Evolutionary conservation across 164 flowering plant species (phyloP), one percentile per base, ranked within the genome.

Genomic region (Piper betle): DNA sequence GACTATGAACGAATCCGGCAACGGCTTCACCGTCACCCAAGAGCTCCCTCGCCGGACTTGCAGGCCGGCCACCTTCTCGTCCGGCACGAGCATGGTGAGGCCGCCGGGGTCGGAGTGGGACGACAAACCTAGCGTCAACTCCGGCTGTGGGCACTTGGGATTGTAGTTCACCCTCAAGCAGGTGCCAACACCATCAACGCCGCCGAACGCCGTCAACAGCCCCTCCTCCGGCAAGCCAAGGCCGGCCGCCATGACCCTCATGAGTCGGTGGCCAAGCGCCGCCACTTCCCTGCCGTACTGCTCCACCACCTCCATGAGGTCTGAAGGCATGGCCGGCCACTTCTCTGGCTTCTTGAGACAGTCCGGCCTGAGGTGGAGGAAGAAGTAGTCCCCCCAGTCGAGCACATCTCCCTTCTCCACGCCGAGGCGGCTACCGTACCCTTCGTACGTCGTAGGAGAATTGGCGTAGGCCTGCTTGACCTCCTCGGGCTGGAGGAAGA

Each of bases 51-150:
- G 56, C 0, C 83, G 84, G 46, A 88, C 93, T 63, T 86, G 88
- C 59, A 88, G 91, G 20, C 93, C 96, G 15, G 76, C 52, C 4
- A 86, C 91, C 10, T 72, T 64, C 0, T 76, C 75, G 37, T 88
- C 91, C 3, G 93, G 81, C 6, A 81, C 75, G 52, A 88, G 81
- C 55, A 88, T 59, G 67, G 96, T 84, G 71, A 88, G 62, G 60
- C 87, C 87, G n/a, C 96, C 93, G 2, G 96, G 96, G 55, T 88
- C 96, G 7, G 96, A 86, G 72, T 88, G 96, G 0, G 91, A 37
- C 5, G 93, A 88, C 53, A 88, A 81, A 6, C 93, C 96, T 0
- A 88, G 77, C 0, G 96, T 78, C 9, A 86, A 87, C 65, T 88
- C 84, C 0, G 96, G 96, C 39, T 88, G 96, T 1, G 96, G 96